Percentiles rank a stretch among this genome's conserved stretches.
phyloP scores from a whole-genome alignment of 1,284 basidiomycete species.

The Irpex sp. region DNA sequence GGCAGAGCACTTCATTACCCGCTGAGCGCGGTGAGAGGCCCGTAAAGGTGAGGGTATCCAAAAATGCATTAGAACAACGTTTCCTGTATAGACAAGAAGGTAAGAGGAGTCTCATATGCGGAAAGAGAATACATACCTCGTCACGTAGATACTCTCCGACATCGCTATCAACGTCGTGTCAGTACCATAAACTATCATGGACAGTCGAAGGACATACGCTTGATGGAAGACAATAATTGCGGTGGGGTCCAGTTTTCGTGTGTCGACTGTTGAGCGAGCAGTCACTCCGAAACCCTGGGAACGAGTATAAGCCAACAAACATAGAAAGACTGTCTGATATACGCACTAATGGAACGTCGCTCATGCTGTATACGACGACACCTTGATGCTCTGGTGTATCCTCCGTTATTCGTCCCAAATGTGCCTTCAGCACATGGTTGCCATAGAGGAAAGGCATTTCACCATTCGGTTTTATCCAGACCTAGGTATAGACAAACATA shows the following conservation, averaged over 20 bases:
- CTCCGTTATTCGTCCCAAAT: constrained; percentile 98
- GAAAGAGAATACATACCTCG: constrained; percentile 54
- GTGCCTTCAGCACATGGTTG: constrained; percentile 98
- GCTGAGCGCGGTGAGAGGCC: constrained; percentile 7
- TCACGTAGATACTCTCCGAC: constrained; percentile 95
- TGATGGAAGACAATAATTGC: constrained; percentile 99
- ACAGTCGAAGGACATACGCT: constrained; percentile 59
- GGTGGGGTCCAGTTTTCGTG: constrained; percentile 96
- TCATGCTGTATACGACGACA: constrained; percentile 96
- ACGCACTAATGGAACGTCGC: constrained; percentile 83
- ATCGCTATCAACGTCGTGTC: constrained; percentile 53
- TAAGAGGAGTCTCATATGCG: constrained; percentile 13
- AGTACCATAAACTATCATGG: neutral
- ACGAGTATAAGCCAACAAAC: too few species aligned
- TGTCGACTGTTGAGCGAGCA: constrained; percentile 93
- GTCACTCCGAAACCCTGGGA: constrained; percentile 95
- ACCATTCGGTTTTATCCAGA: constrained; percentile 99
- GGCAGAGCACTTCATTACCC: constrained; percentile 32
- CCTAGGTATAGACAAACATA: too few species aligned
- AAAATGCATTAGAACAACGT: constrained; percentile 54
- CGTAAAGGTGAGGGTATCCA: neutral
- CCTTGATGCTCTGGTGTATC: constrained; percentile 99
- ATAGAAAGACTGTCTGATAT: neutral
- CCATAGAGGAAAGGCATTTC: constrained; percentile 99
- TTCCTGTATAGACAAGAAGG: constrained; percentile 41